phyloP scores from a whole-genome alignment of 495 filamentous ascomycete genomes.

The Xylaria acuta region DNA sequence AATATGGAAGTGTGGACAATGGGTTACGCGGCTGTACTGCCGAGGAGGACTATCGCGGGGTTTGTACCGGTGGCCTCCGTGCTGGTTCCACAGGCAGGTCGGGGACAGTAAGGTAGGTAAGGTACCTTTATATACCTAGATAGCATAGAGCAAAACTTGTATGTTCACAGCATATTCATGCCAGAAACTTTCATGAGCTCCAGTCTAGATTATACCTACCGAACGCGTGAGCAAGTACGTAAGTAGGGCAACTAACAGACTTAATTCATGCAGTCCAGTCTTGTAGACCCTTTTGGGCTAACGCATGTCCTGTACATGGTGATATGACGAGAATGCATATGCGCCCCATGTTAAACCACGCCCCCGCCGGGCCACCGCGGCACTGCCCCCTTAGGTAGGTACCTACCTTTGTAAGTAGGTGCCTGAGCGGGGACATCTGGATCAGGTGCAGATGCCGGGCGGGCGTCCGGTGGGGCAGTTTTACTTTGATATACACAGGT shows the following conservation, averaged over 20 bases:
- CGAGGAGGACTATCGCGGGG: constrained; percentile 22
- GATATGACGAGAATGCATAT: not conserved
- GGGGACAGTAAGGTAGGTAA: too few relatives aligned
- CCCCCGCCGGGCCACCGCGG: too few relatives aligned
- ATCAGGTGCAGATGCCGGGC: not conserved
- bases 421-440: not conserved
- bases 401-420: too few relatives aligned
- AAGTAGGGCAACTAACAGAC: not conserved
- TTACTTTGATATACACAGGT: not conserved
- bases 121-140: not conserved
- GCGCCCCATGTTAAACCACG: not conserved
- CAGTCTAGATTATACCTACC: not conserved
- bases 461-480: not conserved
- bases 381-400: too few relatives aligned
- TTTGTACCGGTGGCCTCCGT: constrained; percentile 1
- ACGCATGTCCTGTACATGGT: not conserved
- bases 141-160: not conserved
- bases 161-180: not conserved
- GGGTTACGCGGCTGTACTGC: constrained; percentile 16
- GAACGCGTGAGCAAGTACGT: not conserved
- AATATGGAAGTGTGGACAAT: constrained; percentile 8
- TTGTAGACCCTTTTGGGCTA: not conserved
- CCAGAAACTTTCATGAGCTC: not conserved
- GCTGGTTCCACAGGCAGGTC: constrained; percentile 12
- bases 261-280: not conserved